Percentiles rank a stretch among this genome's conserved stretches.
phyloP scores from a whole-genome alignment of 768 basidiomycete species.

The Agaricus subrufescens region DNA sequence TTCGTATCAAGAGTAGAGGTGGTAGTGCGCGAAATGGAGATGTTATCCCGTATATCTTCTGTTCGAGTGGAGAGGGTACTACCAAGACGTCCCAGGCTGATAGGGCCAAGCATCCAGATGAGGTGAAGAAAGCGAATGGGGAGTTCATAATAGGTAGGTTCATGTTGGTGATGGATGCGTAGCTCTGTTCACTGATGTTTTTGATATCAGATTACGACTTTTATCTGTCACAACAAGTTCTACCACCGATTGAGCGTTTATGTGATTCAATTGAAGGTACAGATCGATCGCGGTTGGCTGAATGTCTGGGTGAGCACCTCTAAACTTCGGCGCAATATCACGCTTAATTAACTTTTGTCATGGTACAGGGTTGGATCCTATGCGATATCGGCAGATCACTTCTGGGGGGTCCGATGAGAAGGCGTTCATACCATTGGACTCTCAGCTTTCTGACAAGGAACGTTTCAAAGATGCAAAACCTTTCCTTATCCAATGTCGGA shows the following conservation, averaged over 20 bases:
- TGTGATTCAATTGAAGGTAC: conserved; percentile 98
- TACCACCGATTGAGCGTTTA: conserved; percentile 91
- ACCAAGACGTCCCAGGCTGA: conserved; percentile 82
- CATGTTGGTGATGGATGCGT: conserved; percentile 9
- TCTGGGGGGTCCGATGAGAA: conserved; percentile 46
- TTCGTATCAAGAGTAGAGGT: conserved; percentile 84
- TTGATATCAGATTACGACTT: conserved; percentile 72
- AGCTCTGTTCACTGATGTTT: conserved; percentile 3
- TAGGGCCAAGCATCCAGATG: conserved; percentile 90
- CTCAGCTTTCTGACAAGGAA: conserved; percentile 83
- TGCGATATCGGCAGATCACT: conserved; percentile 25
- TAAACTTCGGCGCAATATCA: too few relatives aligned
- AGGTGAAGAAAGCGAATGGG: conserved; percentile 64
- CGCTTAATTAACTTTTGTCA: conserved; percentile 16
- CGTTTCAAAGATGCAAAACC: conserved; percentile 76
- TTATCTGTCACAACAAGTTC: conserved; percentile 86
- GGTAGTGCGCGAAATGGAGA: conserved; percentile 80
- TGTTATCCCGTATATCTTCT: conserved; percentile 96
- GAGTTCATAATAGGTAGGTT: conserved; percentile 68
- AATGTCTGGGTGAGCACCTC: conserved; percentile 72
- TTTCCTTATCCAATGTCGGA: conserved; percentile 71
- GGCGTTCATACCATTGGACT: conserved; percentile 77
- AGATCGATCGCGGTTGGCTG: conserved; percentile 85
- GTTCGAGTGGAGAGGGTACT: conserved; percentile 64
- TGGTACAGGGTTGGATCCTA: conserved; percentile 34